phyloP scores from a whole-genome alignment of 164 flowering plant species.

The Vitis labrusca region DNA sequence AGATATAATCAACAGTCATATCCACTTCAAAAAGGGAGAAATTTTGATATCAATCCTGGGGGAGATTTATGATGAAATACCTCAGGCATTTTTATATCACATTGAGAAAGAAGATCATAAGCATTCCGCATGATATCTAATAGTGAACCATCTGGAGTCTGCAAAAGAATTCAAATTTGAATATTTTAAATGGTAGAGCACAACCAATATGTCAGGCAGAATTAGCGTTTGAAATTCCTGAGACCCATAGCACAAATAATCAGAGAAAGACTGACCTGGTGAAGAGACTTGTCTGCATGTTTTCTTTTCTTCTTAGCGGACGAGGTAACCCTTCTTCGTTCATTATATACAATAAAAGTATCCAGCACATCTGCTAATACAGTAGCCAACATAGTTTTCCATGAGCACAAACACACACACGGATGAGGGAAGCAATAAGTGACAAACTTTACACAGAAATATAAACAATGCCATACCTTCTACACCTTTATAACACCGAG shows the following conservation, averaged over 20 bases:
- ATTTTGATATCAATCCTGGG: neutral
- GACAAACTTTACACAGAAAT: neutral
- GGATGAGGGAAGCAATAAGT: neutral
- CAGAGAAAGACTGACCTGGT: conserved; percentile 57
- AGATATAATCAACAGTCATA: neutral
- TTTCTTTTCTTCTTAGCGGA: conserved; percentile 88
- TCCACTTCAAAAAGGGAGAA: neutral
- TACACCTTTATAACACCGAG: conserved; percentile 55
- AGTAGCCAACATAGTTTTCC: conserved; percentile 7
- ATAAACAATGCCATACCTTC: conserved; percentile 52
- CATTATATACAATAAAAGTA: conserved; percentile 84
- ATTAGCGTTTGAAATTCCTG: neutral
- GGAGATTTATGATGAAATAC: conserved; percentile 31
- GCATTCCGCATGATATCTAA: conserved; percentile 91
- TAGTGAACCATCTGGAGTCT: conserved; percentile 97
- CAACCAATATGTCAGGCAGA: neutral
- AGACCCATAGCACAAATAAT: neutral
- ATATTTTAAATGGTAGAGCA: neutral
- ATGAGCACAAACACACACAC: conserved; percentile 3
- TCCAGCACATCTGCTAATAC: conserved; percentile 64
- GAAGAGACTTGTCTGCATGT: conserved; percentile 58
- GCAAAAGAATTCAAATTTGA: conserved; percentile 23
- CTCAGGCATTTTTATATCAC: conserved; percentile 69
- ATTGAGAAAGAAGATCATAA: conserved; percentile 74
- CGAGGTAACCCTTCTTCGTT: conserved; percentile 93